Percentiles rank a stretch among this genome's conserved stretches.
phyloP scores from a whole-genome alignment of 2,329 filamentous ascomycete species.

The Ciborinia camelliae region DNA sequence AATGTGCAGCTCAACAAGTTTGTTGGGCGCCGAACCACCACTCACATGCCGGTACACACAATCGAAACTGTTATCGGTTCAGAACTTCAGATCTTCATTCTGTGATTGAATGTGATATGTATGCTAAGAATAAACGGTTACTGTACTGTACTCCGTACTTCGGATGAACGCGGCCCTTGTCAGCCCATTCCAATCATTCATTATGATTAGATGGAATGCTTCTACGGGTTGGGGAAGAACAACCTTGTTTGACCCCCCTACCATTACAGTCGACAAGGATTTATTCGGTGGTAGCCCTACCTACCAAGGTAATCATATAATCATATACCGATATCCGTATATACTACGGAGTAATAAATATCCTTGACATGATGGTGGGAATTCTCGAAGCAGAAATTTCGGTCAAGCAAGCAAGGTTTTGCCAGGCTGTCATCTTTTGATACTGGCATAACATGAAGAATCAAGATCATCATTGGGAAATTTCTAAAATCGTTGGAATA shows the following conservation, averaged over 20 bases:
- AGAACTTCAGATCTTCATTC: not conserved
- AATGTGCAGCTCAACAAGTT: not conserved
- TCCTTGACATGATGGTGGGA: not conserved
- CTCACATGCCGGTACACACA: too few relatives aligned
- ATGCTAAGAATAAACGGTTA: not conserved
- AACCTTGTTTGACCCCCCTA: not conserved
- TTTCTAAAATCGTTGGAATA: not conserved
- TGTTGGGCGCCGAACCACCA: too few relatives aligned
- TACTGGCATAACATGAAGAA: not conserved
- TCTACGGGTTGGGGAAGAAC: not conserved
- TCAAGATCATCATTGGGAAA: conserved; percentile 1
- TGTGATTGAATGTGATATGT: conserved; percentile 2
- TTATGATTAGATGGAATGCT: not conserved
- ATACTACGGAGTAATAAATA: not conserved
- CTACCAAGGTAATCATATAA: not conserved
- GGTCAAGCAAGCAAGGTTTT: not conserved
- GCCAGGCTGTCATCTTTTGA: not conserved
- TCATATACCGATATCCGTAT: too few relatives aligned
- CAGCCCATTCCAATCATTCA: too few relatives aligned
- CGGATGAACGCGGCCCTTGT: conserved; percentile 3
- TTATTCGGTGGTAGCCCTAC: not conserved
- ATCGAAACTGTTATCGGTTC: too few relatives aligned
- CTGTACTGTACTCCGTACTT: too few relatives aligned
- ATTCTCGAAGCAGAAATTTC: conserved; percentile 5
- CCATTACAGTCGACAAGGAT: not conserved